Evolutionary conservation across 2,329 filamentous ascomycete species (phyloP), one percentile per base, ranked within the genome.

Genomic region (Pseudogymnoascus sp.): DNA sequence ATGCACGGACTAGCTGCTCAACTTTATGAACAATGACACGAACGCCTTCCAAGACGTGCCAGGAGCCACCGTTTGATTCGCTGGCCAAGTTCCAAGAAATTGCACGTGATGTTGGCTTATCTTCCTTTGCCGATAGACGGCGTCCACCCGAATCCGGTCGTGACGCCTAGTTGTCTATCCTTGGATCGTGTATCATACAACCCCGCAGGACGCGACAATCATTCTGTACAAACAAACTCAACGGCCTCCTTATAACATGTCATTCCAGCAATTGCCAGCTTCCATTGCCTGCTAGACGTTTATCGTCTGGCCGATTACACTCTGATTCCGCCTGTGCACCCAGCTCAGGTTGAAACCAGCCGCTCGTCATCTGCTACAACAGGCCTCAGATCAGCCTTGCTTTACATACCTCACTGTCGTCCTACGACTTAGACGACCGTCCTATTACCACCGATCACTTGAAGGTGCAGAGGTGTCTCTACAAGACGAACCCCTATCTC

Each of bases 291-390:
- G 75, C 76, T 80, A 77, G 75, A 74, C 76, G 71, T 67, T 63
- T 61, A 53, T 53, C 70, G 76, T 77, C 76, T 77, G 70, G 76
- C 76, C 64, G 69, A 71, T 71, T 69, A 67, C 70, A 71, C 68
- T 66, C 70, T 66, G 72, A 71, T 73, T 71, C 70, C 67, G 69
- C 72, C 75, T 74, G 72, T 75, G 74, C 73, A 75, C 70, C 76
- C 73, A 76, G 75, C 74, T 70, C 69, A 73, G 75, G 70, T 71
- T 69, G 71, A 67, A 71, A 74, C 74, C 73, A 76, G 47, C 47
- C 73, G 67, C 71, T 73, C 72, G 73, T 75, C 74, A 72, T 73
- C 70, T 73, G 74, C 73, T 71, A 64, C 63, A 67, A 71, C 73
- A 74, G 73, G 70, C 70, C 64, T 60, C 62, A 60, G 63, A 64